Base-by-base conservation (phyloP, 495 filamentous ascomycete species). In the Podospora appendiculata region DNA sequence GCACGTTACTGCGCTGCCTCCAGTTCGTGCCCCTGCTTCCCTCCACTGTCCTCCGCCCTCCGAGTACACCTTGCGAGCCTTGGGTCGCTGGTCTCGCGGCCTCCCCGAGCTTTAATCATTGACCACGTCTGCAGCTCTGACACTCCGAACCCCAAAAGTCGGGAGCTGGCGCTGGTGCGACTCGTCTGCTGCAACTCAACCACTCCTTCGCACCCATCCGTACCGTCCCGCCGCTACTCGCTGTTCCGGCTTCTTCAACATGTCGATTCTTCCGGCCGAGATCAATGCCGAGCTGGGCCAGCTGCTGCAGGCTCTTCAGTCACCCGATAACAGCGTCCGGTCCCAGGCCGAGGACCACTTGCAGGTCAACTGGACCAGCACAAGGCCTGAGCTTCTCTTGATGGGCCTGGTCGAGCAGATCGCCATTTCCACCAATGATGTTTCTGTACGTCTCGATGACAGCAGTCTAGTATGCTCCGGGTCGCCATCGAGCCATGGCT, bases 341-440 rank as follows among this genome's bases (percentile, higher is more conserved):
- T 80, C 84, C 34, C 83, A 87, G 64, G 90, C 91, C 45, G 94
- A 99, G 70, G 89, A 91, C 46, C 83, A 88, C 65, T 72, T 99
- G 54, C 89, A 87, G 63, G 86, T 82, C 69, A 87, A 90, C 68
- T 99, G 93, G 93, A 83, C 90, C 39, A 76, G 73, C 48, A 77
- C 78, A 16, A 80, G 84, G 41, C 91, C 94, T 36, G 90, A 95
- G 58, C 76, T 93, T 54, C 73, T 97, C 38, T 71, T 99, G 67
- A 89, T 96, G 86, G 94, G 90, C 51, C 70, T 99, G 58, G 89
- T 85, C 16, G 94, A 99, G 70, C 91, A 97, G 71, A 86, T 95
- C 60, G 80, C 85, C 58, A 80, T 75, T 14, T 77, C 86, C 17
- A 75, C 79, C 10, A 39, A 19, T 55, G 84, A 90, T 59, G 61